A percentile compares a stretch with the other conserved stretches of the same genome.
phyloP scores from a whole-genome alignment of 2,329 filamentous ascomycete species.

The Penicillium paneum region DNA sequence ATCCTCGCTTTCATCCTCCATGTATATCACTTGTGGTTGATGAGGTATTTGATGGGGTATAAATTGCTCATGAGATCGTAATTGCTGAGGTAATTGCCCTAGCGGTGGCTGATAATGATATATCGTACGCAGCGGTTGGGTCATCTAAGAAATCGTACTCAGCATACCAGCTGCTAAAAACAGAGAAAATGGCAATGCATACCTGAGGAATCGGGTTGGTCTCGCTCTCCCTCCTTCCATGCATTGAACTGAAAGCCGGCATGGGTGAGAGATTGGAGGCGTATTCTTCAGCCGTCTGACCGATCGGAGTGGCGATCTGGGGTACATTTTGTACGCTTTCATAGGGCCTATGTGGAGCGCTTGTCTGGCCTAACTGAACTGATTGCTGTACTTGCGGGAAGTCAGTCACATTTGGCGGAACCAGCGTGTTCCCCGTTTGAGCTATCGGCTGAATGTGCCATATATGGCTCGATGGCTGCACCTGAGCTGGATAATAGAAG shows the following conservation, averaged over 20 bases:
- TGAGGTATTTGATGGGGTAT: constrained; percentile 12
- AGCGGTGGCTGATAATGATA: constrained; percentile 14
- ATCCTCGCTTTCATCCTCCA: constrained; percentile 58
- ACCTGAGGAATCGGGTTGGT: constrained; percentile 4
- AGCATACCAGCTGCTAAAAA: neutral
- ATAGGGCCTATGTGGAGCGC: neutral
- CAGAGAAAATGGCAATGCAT: neutral
- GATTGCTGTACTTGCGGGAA: constrained; percentile 1
- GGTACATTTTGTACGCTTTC: neutral
- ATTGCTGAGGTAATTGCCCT: constrained; percentile 3
- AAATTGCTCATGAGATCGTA: constrained; percentile 7
- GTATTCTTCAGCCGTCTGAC: constrained; percentile 2
- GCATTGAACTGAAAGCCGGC: neutral
- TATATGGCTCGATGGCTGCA: constrained; percentile 7
- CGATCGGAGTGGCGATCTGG: neutral
- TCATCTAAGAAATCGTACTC: neutral
- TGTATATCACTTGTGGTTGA: constrained; percentile 32
- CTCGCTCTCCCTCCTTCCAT: neutral
- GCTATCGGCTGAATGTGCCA: constrained; percentile 9
- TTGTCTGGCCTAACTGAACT: neutral
- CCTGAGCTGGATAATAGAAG: constrained; percentile 18
- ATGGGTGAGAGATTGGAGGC: constrained; percentile 1
- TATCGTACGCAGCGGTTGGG: neutral
- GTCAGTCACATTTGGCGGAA: neutral
- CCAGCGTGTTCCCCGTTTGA: neutral